Evolutionary conservation across 495 filamentous ascomycete species (phyloP), one percentile per base, ranked within the genome.

Genomic region (Physcia stellaris): DNA sequence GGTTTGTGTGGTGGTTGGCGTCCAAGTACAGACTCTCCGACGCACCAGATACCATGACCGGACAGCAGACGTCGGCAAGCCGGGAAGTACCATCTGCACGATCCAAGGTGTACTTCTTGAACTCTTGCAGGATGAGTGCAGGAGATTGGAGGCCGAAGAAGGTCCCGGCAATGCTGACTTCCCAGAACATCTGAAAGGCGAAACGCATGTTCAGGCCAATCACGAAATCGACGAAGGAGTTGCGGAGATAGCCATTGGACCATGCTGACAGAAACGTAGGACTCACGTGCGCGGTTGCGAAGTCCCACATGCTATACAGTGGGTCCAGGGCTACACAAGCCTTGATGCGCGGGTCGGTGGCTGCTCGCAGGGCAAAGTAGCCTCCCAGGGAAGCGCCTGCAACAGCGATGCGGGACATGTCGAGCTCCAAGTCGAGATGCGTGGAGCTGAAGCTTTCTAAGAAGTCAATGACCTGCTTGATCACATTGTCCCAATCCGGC

Each of bases 291-390:
- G 29, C 18, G n/a, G 18, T 4, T 31, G 29, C 54, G 6, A 67
- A 38, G 17, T 54, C 54, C 24, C 17, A 60, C 32, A 73, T 17
- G 45, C 41, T 34, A 49, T 63, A 66, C 36, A 67, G 54, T 2
- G 41, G 32, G 38, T 73, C 68, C 7, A 62, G 37, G 6, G 50
- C 19, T 0, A 71, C 46, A 38, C 66, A 70, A 0, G 68, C 68
- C 24, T 54, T 56, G 51, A 72, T 47, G 3, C 66, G 58, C 0
- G 55, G 39, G 38, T 71, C 65, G 0, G 43, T 28, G 9, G 64
- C 63, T 1, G 45, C 64, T 2, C 60, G 56, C 3, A 47, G 54
- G 12, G 43, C 63, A 42, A 43, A 62, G 36, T 71, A 71, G 0
- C 57, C 70, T 1, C 70, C 68, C 40, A 66, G 41, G 0, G 64